Evolutionary conservation across 1,284 basidiomycete genomes (phyloP).

Genomic region (Puccinia horiana): DNA sequence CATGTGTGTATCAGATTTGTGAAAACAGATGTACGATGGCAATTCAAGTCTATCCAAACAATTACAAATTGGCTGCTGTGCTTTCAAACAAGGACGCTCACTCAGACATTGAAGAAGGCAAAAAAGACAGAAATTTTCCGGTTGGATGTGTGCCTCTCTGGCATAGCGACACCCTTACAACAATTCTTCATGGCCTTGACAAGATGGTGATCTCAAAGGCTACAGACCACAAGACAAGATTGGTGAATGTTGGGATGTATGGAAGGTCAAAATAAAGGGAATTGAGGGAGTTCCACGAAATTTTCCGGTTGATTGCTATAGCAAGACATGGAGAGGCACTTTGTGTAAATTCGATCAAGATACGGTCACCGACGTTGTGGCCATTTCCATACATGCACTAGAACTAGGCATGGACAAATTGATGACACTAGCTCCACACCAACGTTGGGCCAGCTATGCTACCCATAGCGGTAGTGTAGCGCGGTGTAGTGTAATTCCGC

Average conservation of each 20-base stretch:
- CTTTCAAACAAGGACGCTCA: neutral
- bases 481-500: no score
- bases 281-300: neutral
- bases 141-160: neutral
- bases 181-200: neutral
- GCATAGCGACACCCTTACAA: neutral
- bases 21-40: neutral
- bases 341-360: slow-evolving; percentile 2
- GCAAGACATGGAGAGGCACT: neutral
- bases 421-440: neutral
- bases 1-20: neutral
- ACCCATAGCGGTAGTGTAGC: no score
- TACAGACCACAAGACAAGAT: neutral
- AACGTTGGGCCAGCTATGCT: no score
- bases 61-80: neutral
- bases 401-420: neutral
- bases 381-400: neutral
- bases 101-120: neutral
- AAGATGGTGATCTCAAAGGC: neutral
- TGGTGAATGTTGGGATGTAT: neutral
- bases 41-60: neutral
- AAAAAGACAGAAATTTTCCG: neutral
- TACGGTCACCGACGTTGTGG: neutral
- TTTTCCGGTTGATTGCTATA: slow-evolving; percentile 1
- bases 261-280: neutral